A percentile compares a stretch with the other conserved stretches of the same genome.
Evolutionary conservation across 179 eudicot species (phyloP).

Genomic region (Camellia oleifera): DNA sequence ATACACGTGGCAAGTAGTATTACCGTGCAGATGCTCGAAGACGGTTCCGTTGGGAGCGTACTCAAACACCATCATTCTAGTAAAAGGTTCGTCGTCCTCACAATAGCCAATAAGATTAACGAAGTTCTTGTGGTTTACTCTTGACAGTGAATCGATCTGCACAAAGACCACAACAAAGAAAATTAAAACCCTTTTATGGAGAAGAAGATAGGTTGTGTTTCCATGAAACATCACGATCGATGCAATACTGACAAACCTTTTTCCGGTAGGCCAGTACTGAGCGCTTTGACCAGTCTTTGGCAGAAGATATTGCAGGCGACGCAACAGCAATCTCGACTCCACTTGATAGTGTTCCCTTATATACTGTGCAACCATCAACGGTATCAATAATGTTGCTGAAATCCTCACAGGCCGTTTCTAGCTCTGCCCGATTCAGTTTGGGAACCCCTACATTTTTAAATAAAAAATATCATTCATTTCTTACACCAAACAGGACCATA

Average conservation of each 20-base stretch:
- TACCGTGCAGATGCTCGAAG: constrained; percentile 92
- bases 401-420: constrained; percentile 92
- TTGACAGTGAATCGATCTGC: constrained; percentile 80
- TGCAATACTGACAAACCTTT: constrained; percentile 47
- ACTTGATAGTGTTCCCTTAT: constrained; percentile 92
- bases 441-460: constrained; percentile 66
- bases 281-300: constrained; percentile 67
- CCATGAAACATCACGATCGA: background rate
- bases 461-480: constrained; percentile 9
- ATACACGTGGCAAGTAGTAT: background rate
- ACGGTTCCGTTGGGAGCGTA: constrained; percentile 90
- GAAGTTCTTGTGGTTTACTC: constrained; percentile 94
- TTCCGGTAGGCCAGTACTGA: constrained; percentile 63
- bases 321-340: constrained; percentile 93
- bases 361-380: constrained; percentile 51
- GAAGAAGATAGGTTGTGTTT: background rate
- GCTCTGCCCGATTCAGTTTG: constrained; percentile 77
- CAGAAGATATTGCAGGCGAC: constrained; percentile 51
- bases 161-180: constrained; percentile 4
- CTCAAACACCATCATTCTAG: constrained; percentile 94
- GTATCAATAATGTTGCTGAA: constrained; percentile 86
- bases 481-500: background rate
- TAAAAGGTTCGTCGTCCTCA: constrained; percentile 83
- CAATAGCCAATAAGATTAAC: constrained; percentile 92
- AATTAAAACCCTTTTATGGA: background rate